Evolutionary conservation across 2,329 filamentous ascomycete genomes (phyloP), one percentile per base, ranked within the genome.

Genomic region (Ciborinia camelliae): DNA sequence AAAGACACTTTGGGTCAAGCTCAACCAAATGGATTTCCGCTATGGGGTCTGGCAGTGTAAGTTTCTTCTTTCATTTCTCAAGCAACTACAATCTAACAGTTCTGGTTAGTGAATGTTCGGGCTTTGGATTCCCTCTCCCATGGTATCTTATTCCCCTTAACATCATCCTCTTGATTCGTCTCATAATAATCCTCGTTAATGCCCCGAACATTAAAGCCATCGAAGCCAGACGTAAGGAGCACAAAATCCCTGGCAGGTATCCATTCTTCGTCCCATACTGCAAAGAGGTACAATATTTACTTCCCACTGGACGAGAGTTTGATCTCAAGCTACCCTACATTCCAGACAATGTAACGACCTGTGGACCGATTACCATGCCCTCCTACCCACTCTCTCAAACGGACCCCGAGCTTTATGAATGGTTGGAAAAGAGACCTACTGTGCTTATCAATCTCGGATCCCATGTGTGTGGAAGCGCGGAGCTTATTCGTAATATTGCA

Each of bases 391-490:
- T 82, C 0, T 54, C 71, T 15, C 72, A 77, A 20, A 72, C 76
- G 2, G 79, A 82, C 39, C 73, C 77, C 0, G 75, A 77, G n/a
- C 71, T 84, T 10, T 70, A 72, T 1, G 51, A 52, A 1, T 84
- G 82, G 82, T 73, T 84, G 4, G 67, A 70, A 0, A 69, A 72
- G 3, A 73, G 73, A 0, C 79, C 79, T 2, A 83, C 80, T 0
- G 71, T 84, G 0, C 76, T 81, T n/a, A 75, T 84, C 41, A 82
- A 81, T 65, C 71, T 84, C 1, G 82, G 82, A 0, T 80, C 80
- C 0, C 68, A 70, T 28, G 58, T 70, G 14, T 35, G 59, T 20
- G 67, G 68, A 48, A 69, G 69, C 26, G 52, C 62, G 8, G 41
- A 62, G 0, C 74, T 78, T 54, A 79, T 78, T 0, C 55, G 72